These are phyloP conservation scores for Candida sonorensis DNA, from an alignment of 805 yeast species.

Conservation along the genomic window DNA sequence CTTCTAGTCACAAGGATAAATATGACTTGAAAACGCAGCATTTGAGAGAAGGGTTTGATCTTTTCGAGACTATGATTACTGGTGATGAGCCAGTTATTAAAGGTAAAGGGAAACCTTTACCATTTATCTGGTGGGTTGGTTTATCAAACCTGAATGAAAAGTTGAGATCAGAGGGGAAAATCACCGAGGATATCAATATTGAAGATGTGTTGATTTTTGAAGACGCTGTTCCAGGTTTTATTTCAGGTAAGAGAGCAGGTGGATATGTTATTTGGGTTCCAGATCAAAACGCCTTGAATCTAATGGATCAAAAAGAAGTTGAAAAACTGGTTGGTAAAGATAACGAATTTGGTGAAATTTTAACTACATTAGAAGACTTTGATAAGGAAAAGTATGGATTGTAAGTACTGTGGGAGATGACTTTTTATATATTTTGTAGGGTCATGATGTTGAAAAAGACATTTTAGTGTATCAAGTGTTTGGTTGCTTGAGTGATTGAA, in stretches of 20 bases:
- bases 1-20: constrained; percentile 64
- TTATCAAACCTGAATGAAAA: constrained; percentile 59
- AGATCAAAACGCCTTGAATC: constrained; percentile 60
- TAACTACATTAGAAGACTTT: constrained; percentile 46
- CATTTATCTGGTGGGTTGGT: constrained; percentile 88
- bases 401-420: constrained; percentile 13
- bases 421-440: no score
- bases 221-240: constrained; percentile 91
- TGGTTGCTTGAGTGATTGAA: no score
- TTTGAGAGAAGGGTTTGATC: constrained; percentile 47
- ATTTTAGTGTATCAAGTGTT: no score
- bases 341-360: constrained; percentile 46
- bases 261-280: constrained; percentile 94
- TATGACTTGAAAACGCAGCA: constrained; percentile 70
- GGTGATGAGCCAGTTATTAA: constrained; percentile 82
- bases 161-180: constrained; percentile 31
- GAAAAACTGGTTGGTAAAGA: constrained; percentile 36
- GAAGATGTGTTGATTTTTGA: constrained; percentile 87
- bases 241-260: constrained; percentile 77
- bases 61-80: constrained; percentile 61
- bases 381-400: constrained; percentile 42
- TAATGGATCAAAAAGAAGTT: constrained; percentile 42
- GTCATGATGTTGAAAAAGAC: no score
- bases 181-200: constrained; percentile 43
- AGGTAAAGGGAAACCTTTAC: constrained; percentile 90